phyloP scores from a whole-genome alignment of 2,329 filamentous ascomycete species.

The Epichloe coenophiala region DNA sequence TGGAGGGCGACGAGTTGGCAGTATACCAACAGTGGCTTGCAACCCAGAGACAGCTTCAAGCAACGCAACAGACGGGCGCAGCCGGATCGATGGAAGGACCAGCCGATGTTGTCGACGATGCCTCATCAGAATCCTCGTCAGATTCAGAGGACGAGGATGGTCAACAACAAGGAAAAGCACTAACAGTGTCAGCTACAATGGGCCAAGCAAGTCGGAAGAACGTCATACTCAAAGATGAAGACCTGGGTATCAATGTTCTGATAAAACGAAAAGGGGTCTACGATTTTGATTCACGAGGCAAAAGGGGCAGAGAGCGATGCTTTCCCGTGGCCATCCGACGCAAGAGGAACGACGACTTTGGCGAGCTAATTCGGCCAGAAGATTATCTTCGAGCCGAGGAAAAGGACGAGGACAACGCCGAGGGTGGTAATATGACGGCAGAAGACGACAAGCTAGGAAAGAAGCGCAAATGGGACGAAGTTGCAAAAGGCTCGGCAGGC shows the following conservation, averaged over 20 bases:
- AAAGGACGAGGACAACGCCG: conserved; percentile 60
- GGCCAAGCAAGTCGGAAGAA: conserved; percentile 78
- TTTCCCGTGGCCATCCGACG: conserved; percentile 77
- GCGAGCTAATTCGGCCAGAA: conserved; percentile 83
- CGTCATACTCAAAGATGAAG: conserved; percentile 73
- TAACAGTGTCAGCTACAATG: conserved; percentile 78
- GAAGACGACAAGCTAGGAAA: conserved; percentile 60
- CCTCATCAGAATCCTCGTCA: conserved; percentile 73
- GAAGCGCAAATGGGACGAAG: conserved; percentile 88
- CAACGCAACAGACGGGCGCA: conserved; percentile 59
- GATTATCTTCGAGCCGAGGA: conserved; percentile 91
- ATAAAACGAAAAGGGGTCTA: conserved; percentile 81
- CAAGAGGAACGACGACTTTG: conserved; percentile 78
- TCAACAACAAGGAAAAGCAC: conserved; percentile 79
- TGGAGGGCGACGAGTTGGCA: conserved; percentile 63
- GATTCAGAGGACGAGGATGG: conserved; percentile 80
- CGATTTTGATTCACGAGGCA: conserved; percentile 83
- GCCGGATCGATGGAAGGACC: conserved; percentile 54
- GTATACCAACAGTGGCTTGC: conserved; percentile 89
- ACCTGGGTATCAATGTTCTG: conserved; percentile 82
- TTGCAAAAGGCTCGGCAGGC: conserved; percentile 20
- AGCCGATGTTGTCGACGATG: conserved; percentile 66
- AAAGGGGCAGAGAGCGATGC: conserved; percentile 82
- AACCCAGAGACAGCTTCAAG: conserved; percentile 75
- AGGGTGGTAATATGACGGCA: conserved; percentile 24